phyloP scores from a whole-genome alignment of 495 filamentous ascomycete species.

The Halenospora varia region DNA sequence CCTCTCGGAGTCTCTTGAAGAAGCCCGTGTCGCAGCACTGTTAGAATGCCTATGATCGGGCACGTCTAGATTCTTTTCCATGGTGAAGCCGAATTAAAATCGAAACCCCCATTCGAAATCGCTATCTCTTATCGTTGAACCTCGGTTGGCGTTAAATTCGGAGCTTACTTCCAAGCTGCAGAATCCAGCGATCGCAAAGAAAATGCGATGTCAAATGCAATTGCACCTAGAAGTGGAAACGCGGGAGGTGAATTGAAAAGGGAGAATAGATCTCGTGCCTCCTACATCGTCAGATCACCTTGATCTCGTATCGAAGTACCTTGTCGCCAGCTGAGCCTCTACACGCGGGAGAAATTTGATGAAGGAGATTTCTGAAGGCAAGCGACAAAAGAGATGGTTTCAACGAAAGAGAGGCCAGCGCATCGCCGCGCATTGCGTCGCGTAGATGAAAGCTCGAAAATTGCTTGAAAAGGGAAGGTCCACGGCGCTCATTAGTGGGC shows the following conservation, averaged over 20 bases:
- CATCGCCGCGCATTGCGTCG: background rate
- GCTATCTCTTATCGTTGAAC: background rate
- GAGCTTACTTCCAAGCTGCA: background rate
- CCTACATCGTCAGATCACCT: too few relatives aligned
- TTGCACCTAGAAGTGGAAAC: too few relatives aligned
- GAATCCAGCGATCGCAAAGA: too few relatives aligned
- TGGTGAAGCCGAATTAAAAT: background rate
- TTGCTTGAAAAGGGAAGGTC: background rate
- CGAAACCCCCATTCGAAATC: background rate
- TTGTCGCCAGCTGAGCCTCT: too few relatives aligned
- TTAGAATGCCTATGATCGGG: background rate
- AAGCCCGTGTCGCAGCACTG: background rate
- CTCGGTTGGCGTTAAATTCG: background rate
- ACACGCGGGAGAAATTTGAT: too few relatives aligned
- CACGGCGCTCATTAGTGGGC: background rate
- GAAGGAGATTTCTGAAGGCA: too few relatives aligned
- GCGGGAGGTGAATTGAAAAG: too few relatives aligned
- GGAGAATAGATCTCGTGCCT: too few relatives aligned
- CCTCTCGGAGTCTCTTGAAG: background rate
- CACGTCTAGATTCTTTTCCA: slow-evolving; percentile 6
- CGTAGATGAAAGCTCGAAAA: background rate
- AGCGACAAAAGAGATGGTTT: too few relatives aligned
- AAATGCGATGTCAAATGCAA: too few relatives aligned
- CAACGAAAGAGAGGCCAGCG: too few relatives aligned
- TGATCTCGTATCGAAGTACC: too few relatives aligned